Evolutionary conservation across 192 early-diverging fungal genomes (phyloP), one percentile per base, ranked within the genome.

Genomic region (Pilobolus umbonatus): DNA sequence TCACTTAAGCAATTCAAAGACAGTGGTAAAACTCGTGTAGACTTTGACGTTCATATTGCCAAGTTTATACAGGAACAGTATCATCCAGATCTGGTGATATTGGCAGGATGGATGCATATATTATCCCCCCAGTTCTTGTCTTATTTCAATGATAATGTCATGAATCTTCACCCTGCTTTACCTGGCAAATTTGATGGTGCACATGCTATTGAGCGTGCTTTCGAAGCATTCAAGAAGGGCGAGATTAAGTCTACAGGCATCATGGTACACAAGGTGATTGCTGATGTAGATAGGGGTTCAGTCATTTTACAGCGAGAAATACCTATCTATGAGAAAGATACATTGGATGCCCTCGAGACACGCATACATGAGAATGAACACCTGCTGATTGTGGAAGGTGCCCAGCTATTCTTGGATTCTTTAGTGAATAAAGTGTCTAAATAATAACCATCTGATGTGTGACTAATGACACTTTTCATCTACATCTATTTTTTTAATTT

Each of bases 91-190:
- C 76, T 96, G 35, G 73, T 97, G 5, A 88, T 99, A 12, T 80
- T 99, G 25, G 97, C 95, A 6, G 97, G 97, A 32, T 99, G 85
- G 80, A 99, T 99, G 97, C 97, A 96, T 69, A 99, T 99, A 60
- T 80, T 99, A 30, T 91, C 90, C 11, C 76, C 91, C 5, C 76
- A 80, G 24, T 99, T 98, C 61, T 65, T 99, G 45, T 71, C 82
- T 30, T 94, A 98, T 65, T 74, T 80, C 15, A 61, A 72, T 2
- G 65, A 76, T 17, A 79, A 78, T 39, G 77, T 99, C 53, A 92
- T 99, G 69, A 99, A 99, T 75, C 75, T 99, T 56, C 97, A 99
- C 55, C 97, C 96, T 21, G 95, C 97, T 2, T 74, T 99, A 25
- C 97, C 97, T 7, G 94, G 94, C 38, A 81, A 90, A 68, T 93